phyloP scores from a whole-genome alignment of 805 yeast species.

The Komagataella mondaviorum region DNA sequence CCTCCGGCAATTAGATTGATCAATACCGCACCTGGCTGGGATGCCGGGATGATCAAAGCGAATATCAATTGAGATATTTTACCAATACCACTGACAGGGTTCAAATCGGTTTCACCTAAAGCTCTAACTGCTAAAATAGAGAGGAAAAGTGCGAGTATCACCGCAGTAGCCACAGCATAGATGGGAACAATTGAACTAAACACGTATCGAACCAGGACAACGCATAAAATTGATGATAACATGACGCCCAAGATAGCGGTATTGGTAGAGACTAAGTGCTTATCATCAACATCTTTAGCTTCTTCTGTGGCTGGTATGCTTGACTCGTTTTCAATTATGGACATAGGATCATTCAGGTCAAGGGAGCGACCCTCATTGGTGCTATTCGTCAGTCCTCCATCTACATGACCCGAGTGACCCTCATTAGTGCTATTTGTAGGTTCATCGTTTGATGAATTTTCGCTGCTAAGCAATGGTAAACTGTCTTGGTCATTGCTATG shows the following conservation, averaged over 20 bases:
- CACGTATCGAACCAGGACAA: constrained; percentile 46
- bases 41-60: constrained; percentile 64
- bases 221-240: constrained; percentile 53
- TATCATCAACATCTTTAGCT: constrained; percentile 19
- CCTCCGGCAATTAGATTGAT: constrained; percentile 92
- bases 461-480: neutral
- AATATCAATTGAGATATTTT: constrained; percentile 83
- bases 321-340: neutral
- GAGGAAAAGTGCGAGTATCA: constrained; percentile 61
- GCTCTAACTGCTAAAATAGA: constrained; percentile 88
- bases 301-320: neutral
- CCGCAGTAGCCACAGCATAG: constrained; percentile 54
- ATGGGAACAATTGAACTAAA: constrained; percentile 66
- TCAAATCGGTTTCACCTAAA: constrained; percentile 89
- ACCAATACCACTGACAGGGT: constrained; percentile 95
- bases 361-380: neutral
- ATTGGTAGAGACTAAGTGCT: constrained; percentile 34
- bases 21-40: constrained; percentile 69
- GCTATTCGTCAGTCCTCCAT: neutral
- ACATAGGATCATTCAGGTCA: neutral
- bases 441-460: neutral
- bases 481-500: neutral
- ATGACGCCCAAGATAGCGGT: constrained; percentile 48
- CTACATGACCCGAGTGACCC: neutral
- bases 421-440: neutral